phyloP scores from a whole-genome alignment of 1,284 basidiomycete genomes.

The Inonotus hispidus region DNA sequence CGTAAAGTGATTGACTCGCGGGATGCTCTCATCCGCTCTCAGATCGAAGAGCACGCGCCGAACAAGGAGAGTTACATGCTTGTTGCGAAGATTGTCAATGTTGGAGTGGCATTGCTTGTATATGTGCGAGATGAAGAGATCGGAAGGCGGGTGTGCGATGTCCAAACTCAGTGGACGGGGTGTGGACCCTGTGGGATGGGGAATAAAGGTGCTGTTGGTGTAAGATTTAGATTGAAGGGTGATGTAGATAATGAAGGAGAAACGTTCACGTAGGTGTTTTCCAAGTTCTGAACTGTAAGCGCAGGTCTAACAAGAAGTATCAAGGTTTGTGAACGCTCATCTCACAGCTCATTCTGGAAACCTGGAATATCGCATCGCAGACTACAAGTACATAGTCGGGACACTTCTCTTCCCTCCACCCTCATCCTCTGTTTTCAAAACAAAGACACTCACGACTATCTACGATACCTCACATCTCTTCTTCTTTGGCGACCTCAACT shows the following conservation, averaged over 20 bases:
- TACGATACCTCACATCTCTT: constrained; percentile 82
- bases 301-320: constrained; percentile 2
- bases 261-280: constrained; percentile 65
- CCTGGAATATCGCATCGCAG: constrained; percentile 65
- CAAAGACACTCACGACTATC: constrained; percentile 49
- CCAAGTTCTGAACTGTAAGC: background rate
- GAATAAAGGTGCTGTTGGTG: constrained; percentile 93
- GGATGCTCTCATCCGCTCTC: constrained; percentile 57
- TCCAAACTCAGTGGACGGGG: constrained; percentile 73
- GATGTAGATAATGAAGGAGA: constrained; percentile 60
- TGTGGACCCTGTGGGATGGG: constrained; percentile 79
- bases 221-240: constrained; percentile 70
- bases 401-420: constrained; percentile 74
- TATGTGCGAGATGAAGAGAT: constrained; percentile 72
- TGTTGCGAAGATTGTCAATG: constrained; percentile 70
- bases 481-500: constrained; percentile 88
- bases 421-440: constrained; percentile 31
- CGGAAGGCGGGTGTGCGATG: constrained; percentile 54
- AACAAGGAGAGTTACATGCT: constrained; percentile 66
- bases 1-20: constrained; percentile 55
- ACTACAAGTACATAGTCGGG: constrained; percentile 80
- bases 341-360: constrained; percentile 81
- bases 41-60: constrained; percentile 64
- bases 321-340: constrained; percentile 90
- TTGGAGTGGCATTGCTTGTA: constrained; percentile 75